Evolutionary conservation across 2,329 filamentous ascomycete genomes (phyloP), one percentile per base, ranked within the genome.

Genomic region (Ilyonectria sp.): DNA sequence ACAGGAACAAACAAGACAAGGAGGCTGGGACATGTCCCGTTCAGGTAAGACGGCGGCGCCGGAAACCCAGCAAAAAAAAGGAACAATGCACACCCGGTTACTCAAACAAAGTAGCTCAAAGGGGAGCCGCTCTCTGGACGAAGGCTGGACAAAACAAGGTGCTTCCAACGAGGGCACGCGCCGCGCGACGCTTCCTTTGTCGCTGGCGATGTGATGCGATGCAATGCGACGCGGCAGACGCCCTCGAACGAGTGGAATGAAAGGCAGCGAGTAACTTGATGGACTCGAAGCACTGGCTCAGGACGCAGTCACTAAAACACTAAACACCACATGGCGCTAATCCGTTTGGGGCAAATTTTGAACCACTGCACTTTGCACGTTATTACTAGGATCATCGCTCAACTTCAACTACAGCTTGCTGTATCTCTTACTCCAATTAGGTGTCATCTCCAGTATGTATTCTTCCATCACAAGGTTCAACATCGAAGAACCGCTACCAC

Each of bases 151-250:
- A 33, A 33, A 33, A 33, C 2, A 33, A 33, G 31, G 31, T 33
- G 31, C 7, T 4, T 5, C 31, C 19, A 7, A 15, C 1, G 44
- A 35, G 15, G 29, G 21, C 31, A 40, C 31, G 56, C 37, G 31
- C 29, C 49, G 49, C 31, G 56, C 37, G 31, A 37, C 49, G 49
- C 49, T 43, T 61, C 26, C 59, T 54, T 60, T 53, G 37, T 61
- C 50, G 46, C 21, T 49, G 47, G 31, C 26, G 44, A 47, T 47
- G 29, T n/a, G 29, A 37, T 55, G 40, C 26, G 44, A 47, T 47
- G 29, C 26, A 40, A 37, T 54, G 29, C 49, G 21, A 62, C 44
- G 44, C 49, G 26, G 31, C 31, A 11, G 11, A 55, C 53, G 19
- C 31, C 21, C 17, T 35, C 31, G 44, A 50, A 50, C 40, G 29